These are phyloP conservation scores for Lasiosphaeriaceae sp. DNA, from an alignment of 495 filamentous ascomycete genomes.

Conservation along the genomic window DNA sequence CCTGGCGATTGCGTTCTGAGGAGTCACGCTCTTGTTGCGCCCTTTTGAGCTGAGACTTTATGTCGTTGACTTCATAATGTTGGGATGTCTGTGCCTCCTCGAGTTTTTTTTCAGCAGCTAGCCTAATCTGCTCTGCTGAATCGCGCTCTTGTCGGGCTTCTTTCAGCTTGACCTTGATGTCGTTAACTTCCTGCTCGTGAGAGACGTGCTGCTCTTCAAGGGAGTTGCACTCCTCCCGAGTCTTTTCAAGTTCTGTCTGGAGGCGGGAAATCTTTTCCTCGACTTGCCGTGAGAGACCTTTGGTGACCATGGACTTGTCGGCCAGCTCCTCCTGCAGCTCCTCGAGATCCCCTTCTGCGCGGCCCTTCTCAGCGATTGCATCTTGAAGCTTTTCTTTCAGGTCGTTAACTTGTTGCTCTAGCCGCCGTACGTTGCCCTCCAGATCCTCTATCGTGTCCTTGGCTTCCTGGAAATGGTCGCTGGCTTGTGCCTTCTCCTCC, in stretches of 20 bases:
- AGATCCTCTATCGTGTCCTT: constrained; percentile 47
- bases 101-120: constrained; percentile 43
- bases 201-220: constrained; percentile 40
- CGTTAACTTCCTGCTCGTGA: constrained; percentile 45
- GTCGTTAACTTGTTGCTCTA: constrained; percentile 50
- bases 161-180: constrained; percentile 34
- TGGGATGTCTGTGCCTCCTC: constrained; percentile 46
- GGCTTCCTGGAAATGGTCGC: constrained; percentile 53
- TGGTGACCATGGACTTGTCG: constrained; percentile 73
- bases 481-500: constrained; percentile 54
- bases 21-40: constrained; percentile 33
- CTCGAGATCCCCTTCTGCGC: constrained; percentile 54
- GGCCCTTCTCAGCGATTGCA: constrained; percentile 58
- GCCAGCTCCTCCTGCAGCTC: constrained; percentile 73
- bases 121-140: constrained; percentile 32
- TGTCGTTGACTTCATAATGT: neutral
- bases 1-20: constrained; percentile 35
- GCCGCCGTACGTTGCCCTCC: constrained; percentile 38
- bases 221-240: constrained; percentile 55
- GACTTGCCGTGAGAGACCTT: constrained; percentile 69
- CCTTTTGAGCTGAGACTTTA: neutral
- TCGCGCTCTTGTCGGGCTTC: constrained; percentile 42
- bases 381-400: constrained; percentile 58
- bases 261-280: constrained; percentile 66
- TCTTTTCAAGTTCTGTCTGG: constrained; percentile 57